Conservation (phyloP, 179 eudicot species). For the Amaranthus tricolor region DNA sequence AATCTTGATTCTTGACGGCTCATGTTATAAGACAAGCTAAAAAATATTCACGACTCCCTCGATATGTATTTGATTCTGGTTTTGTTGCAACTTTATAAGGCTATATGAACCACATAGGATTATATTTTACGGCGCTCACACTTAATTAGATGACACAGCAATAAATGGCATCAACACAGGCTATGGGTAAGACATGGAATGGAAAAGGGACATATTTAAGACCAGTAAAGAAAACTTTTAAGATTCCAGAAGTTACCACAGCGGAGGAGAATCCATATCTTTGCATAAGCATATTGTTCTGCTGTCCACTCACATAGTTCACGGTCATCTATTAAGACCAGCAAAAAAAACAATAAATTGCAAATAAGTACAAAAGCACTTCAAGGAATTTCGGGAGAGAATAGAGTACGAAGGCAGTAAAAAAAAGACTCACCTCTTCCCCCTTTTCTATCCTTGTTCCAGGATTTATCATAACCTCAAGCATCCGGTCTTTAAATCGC, state of each 20-base stretch:
- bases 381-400: not conserved
- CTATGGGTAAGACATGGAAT: too few relatives aligned
- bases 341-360: slow-evolving; percentile 5
- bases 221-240: not conserved
- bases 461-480: slow-evolving; percentile 98
- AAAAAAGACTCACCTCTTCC: slow-evolving; percentile 64
- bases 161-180: too few relatives aligned
- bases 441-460: slow-evolving; percentile 78
- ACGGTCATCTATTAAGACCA: slow-evolving; percentile 68
- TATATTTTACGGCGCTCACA: too few relatives aligned
- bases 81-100: too few relatives aligned
- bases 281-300: slow-evolving; percentile 72
- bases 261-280: slow-evolving; percentile 96
- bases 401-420: not conserved
- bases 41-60: too few relatives aligned
- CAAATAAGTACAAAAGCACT: not conserved
- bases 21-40: too few relatives aligned
- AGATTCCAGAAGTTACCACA: slow-evolving; percentile 50
- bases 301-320: slow-evolving; percentile 62
- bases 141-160: too few relatives aligned
- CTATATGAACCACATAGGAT: too few relatives aligned
- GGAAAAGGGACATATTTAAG: too few relatives aligned
- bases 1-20: too few relatives aligned
- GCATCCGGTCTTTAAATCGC: slow-evolving; percentile 98
- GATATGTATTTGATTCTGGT: too few relatives aligned